phyloP scores from a whole-genome alignment of 169 alveolate genomes.

The Cryptosporidium ryanae region DNA sequence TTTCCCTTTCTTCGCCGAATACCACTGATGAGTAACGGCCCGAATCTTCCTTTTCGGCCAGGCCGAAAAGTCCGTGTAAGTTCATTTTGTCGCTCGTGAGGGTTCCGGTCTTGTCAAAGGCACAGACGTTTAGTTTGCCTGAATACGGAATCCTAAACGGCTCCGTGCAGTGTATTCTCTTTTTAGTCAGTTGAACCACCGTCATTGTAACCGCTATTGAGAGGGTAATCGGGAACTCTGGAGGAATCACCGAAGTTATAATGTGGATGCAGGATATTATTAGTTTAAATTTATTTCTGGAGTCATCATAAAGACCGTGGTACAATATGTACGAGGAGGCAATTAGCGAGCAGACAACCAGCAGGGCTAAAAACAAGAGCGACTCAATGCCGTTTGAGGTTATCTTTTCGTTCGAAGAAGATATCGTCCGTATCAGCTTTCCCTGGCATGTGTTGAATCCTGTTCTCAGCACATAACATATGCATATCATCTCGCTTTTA shows the following conservation, averaged over 20 bases:
- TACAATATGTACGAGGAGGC: constrained; percentile 93
- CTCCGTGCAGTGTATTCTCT: constrained; percentile 96
- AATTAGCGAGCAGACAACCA: constrained; percentile 91
- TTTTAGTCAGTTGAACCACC: constrained; percentile 89
- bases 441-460: constrained; percentile 92
- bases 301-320: constrained; percentile 85
- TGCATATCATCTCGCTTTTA: constrained; percentile 44
- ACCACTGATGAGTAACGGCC: background rate
- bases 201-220: constrained; percentile 97
- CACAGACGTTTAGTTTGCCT: constrained; percentile 90
- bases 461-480: constrained; percentile 85
- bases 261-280: constrained; percentile 94
- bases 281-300: constrained; percentile 88
- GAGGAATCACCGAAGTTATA: constrained; percentile 98
- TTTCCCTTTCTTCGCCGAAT: background rate
- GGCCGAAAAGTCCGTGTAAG: constrained; percentile 79
- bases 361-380: constrained; percentile 89
- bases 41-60: background rate
- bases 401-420: constrained; percentile 91
- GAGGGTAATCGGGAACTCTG: constrained; percentile 98
- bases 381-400: constrained; percentile 93
- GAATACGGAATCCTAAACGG: constrained; percentile 98
- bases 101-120: constrained; percentile 99
- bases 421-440: constrained; percentile 94
- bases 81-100: constrained; percentile 92